Base-by-base conservation (phyloP, 805 yeast genomes). In the Jamesozyma lodderae region DNA sequence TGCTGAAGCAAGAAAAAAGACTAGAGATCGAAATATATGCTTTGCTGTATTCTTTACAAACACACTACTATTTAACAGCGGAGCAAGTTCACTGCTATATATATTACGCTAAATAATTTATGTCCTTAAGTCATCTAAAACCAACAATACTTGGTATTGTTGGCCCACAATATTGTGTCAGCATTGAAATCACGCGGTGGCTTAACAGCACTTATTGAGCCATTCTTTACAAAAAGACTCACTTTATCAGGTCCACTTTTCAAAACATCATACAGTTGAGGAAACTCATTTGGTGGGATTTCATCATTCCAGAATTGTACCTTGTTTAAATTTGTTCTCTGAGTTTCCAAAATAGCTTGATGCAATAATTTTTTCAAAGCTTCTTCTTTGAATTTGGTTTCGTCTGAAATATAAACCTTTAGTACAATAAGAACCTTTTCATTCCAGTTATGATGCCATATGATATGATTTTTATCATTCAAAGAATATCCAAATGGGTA, bases 111-210 rank as follows among this genome's bases (percentile, higher is more conserved):
- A n/a, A n/a, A n/a, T n/a, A n/a, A n/a, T n/a, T n/a, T n/a, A n/a
- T n/a, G n/a, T n/a, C n/a, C n/a, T n/a, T n/a, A n/a, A n/a, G n/a
- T n/a, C n/a, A 13, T n/a, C 41, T 41, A 71, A 46, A 70, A 71
- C 77, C 77, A 71, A 31, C 70, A 63, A 53, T 67, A 71, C 46
- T 69, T 69, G 11, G 70, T 63, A 38, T 68, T 68, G 41, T 61
- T 53, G 17, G 55, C 66, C 76, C 76, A 71, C 2, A 51, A 37
- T 19, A 57, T 45, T 10, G 47, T 36, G 1, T 48, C 51, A 1
- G 46, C 43, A 1, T 51, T 50, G 28, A 45, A 49, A 2, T 49
- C 55, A 11, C 42, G 40, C 16, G 61, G 57, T 21, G 60, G 53
- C 43, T 66, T 62, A 35, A 68, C 56, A 1, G 73, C 73, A 43